These are phyloP conservation scores for Russula lepida DNA, from an alignment of 768 basidiomycete genomes.

Conservation along the genomic window DNA sequence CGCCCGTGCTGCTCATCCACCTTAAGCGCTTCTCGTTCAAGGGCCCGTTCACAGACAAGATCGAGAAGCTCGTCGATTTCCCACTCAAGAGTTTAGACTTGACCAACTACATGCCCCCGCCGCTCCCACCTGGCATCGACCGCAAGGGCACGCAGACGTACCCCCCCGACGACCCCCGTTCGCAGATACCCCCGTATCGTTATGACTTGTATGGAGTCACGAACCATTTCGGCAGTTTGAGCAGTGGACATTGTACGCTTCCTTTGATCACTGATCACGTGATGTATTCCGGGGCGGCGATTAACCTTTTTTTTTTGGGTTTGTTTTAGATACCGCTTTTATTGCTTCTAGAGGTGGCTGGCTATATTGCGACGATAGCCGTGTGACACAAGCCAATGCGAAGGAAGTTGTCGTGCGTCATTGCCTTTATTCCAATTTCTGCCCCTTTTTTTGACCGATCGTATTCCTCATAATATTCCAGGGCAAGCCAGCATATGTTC, in stretches of 20 bases:
- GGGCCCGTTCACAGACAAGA: constrained; percentile 90
- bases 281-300: not conserved
- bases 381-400: constrained; percentile 60
- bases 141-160: constrained; percentile 32
- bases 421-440: not conserved
- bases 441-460: constrained; percentile 20
- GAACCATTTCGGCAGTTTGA: constrained; percentile 91
- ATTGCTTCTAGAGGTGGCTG: constrained; percentile 82
- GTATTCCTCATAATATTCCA: constrained; percentile 27
- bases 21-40: constrained; percentile 88
- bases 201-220: constrained; percentile 96
- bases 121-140: constrained; percentile 56
- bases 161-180: constrained; percentile 56
- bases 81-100: constrained; percentile 54
- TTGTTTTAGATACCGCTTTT: constrained; percentile 75
- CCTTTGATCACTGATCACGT: not conserved
- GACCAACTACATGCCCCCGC: constrained; percentile 80
- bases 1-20: constrained; percentile 87
- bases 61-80: constrained; percentile 92
- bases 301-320: too few species aligned
- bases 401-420: constrained; percentile 75
- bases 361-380: constrained; percentile 92
- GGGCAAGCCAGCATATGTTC: constrained; percentile 63
- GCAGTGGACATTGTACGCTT: constrained; percentile 88
- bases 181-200: constrained; percentile 78